phyloP scores from a whole-genome alignment of 106 monocot species.

The Alisma plantagoaquatica region DNA sequence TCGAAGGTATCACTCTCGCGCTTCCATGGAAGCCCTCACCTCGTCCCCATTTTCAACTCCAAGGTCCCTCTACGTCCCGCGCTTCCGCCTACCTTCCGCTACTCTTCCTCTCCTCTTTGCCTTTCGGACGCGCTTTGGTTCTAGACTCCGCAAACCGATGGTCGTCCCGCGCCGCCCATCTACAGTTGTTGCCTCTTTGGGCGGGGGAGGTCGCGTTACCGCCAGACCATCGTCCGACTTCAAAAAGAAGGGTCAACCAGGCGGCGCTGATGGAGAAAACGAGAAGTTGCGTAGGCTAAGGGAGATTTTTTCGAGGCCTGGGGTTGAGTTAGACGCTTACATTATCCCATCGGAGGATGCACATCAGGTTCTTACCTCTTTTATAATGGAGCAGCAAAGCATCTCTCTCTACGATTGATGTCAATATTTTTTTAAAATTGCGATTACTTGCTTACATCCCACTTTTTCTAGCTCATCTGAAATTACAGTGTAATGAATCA shows the following conservation, averaged over 20 bases:
- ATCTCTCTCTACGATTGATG: too few species aligned
- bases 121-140: not conserved
- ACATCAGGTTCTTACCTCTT: conserved; percentile 41
- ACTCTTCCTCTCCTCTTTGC: not conserved
- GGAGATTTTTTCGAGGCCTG: conserved; percentile 46
- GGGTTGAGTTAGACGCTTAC: conserved; percentile 71
- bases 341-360: conserved; percentile 88
- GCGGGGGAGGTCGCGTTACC: conserved; percentile 15
- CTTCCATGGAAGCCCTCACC: too few species aligned
- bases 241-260: conserved; percentile 1
- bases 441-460: too few species aligned
- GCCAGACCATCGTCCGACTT: conserved; percentile 48
- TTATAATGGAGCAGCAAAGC: too few species aligned
- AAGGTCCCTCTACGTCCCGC: not conserved
- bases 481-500: too few species aligned
- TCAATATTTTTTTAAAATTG: too few species aligned
- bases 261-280: conserved; percentile 13
- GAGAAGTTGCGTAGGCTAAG: conserved; percentile 54
- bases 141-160: not conserved
- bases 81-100: not conserved
- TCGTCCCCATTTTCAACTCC: too few species aligned
- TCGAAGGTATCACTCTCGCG: too few species aligned
- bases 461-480: too few species aligned
- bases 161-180: too few species aligned
- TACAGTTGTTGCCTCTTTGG: not conserved